These are phyloP conservation scores for Quercus aquifolioides DNA, from an alignment of 306 rosid species.

Conservation along the genomic window DNA sequence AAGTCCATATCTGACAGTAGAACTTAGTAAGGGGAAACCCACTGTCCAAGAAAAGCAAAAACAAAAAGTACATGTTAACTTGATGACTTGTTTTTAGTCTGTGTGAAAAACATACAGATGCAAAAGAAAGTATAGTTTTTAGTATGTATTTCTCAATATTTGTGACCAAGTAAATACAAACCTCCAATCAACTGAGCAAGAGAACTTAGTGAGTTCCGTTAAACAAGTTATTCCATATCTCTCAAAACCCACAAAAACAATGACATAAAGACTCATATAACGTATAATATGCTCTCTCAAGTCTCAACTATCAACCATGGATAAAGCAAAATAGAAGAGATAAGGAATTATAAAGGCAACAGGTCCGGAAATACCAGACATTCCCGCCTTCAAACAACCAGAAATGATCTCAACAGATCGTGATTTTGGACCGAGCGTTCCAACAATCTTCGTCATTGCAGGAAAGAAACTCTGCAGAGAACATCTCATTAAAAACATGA, in stretches of 20 bases:
- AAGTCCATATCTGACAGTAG: background rate
- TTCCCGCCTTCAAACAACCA: conserved; percentile 74
- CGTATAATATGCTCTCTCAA: background rate
- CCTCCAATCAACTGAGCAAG: background rate
- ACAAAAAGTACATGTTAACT: background rate
- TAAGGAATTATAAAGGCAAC: background rate
- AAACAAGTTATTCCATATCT: background rate
- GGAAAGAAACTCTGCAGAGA: conserved; percentile 68
- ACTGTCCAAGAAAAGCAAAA: background rate
- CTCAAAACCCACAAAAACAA: background rate
- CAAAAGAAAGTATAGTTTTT: background rate
- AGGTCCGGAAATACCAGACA: conserved; percentile 63
- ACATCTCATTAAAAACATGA: conserved; percentile 5
- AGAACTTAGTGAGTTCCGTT: background rate
- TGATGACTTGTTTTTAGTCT: background rate
- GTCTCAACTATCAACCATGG: background rate
- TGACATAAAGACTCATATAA: background rate
- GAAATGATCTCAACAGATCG: conserved; percentile 67
- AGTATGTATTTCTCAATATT: background rate
- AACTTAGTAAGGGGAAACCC: background rate
- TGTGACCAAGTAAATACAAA: background rate
- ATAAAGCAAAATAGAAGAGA: background rate
- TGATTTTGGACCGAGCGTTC: conserved; percentile 83
- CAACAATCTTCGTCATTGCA: conserved; percentile 85
- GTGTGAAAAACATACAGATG: background rate